These are phyloP conservation scores for Syzygium syzygioides DNA, from an alignment of 441 rosid genomes.

Conservation along the genomic window DNA sequence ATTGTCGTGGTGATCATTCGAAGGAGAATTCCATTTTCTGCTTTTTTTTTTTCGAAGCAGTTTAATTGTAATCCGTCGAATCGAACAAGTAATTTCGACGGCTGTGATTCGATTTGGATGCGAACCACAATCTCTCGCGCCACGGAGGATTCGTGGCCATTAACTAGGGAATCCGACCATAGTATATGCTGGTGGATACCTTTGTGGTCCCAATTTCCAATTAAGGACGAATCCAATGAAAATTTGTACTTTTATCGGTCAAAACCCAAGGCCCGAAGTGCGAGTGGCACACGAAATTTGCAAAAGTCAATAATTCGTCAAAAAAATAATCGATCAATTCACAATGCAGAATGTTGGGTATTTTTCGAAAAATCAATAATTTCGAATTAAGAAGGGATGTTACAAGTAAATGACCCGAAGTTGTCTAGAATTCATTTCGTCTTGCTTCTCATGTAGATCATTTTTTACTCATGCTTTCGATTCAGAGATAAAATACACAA, in stretches of 20 bases:
- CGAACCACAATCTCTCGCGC: background rate
- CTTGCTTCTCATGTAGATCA: background rate
- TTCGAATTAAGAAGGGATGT: background rate
- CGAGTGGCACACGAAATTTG: background rate
- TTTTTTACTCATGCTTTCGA: too few relatives aligned
- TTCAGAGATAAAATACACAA: background rate
- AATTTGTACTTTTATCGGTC: background rate
- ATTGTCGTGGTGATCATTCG: background rate
- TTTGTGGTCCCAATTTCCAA: background rate
- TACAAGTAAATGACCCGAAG: background rate
- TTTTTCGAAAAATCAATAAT: background rate
- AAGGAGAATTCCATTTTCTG: background rate
- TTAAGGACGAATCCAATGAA: background rate
- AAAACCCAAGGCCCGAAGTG: background rate
- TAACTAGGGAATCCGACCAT: background rate
- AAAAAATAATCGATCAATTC: background rate
- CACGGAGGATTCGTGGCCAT: background rate
- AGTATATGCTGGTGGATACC: background rate
- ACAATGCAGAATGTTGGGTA: background rate
- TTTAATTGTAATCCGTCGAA: background rate
- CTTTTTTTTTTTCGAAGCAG: background rate
- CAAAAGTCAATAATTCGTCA: background rate
- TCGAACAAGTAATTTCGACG: background rate
- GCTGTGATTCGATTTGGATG: background rate
- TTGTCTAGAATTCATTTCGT: background rate